Conservation (phyloP, 2,329 filamentous ascomycete genomes). For the Aphanoascus verrucosus region DNA sequence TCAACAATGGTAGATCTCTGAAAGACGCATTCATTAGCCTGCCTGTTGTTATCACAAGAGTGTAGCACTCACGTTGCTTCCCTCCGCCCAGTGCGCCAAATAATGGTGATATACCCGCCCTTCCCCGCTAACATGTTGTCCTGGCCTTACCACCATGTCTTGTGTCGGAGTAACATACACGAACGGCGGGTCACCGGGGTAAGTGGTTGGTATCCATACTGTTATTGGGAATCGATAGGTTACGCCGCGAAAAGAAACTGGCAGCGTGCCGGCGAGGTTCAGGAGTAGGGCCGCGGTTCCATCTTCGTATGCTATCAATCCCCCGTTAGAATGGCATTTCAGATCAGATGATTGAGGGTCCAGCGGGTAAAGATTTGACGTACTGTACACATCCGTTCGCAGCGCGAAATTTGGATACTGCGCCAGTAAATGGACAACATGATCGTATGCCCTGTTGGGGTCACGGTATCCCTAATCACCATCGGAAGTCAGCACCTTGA, state of each 20-base stretch:
- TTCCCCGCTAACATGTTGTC: slow-evolving; percentile 89
- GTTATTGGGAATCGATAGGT: slow-evolving; percentile 86
- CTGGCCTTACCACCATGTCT: slow-evolving; percentile 79
- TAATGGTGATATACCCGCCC: slow-evolving; percentile 95
- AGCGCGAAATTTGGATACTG: slow-evolving; percentile 70
- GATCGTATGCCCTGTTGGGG: slow-evolving; percentile 83
- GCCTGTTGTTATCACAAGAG: not conserved
- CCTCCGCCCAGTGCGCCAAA: slow-evolving; percentile 75
- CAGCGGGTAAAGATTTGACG: slow-evolving; percentile 23
- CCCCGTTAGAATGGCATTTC: not conserved
- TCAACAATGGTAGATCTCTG: slow-evolving; percentile 75
- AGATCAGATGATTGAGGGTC: not conserved
- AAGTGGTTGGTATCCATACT: slow-evolving; percentile 85
- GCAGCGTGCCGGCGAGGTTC: slow-evolving; percentile 74
- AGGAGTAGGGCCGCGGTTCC: slow-evolving; percentile 78
- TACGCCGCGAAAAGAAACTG: slow-evolving; percentile 79
- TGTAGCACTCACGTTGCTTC: slow-evolving; percentile 65
- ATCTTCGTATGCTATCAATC: slow-evolving; percentile 65
- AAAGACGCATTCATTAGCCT: slow-evolving; percentile 12
- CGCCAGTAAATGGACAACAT: slow-evolving; percentile 72
- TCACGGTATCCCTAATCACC: slow-evolving; percentile 74
- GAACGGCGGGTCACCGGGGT: slow-evolving; percentile 75
- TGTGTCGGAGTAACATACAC: slow-evolving; percentile 81
- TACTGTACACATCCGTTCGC: slow-evolving; percentile 92
- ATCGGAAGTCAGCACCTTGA: slow-evolving; percentile 14